Evolutionary conservation across 2,329 filamentous ascomycete species (phyloP).

Genomic region (Pyrenochaeta sp.): DNA sequence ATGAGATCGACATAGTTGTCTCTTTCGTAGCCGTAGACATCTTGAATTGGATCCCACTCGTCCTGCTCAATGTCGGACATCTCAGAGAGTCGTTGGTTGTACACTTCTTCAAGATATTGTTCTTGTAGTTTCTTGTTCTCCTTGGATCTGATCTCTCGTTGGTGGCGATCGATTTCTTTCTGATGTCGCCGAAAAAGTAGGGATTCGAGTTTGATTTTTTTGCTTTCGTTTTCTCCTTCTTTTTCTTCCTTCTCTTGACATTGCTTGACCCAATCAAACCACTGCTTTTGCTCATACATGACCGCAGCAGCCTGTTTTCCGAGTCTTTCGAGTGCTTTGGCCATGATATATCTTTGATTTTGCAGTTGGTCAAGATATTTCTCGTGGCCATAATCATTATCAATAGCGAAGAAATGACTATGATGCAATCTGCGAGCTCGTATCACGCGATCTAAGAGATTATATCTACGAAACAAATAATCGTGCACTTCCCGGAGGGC

Average conservation of each 20-base stretch:
- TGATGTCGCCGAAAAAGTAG: constrained; percentile 59
- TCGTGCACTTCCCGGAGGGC: constrained; percentile 51
- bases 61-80: constrained; percentile 47
- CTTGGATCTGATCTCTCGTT: constrained; percentile 50
- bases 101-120: constrained; percentile 54
- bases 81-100: constrained; percentile 52
- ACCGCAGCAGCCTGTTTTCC: constrained; percentile 55
- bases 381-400: constrained; percentile 56
- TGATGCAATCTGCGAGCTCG: constrained; percentile 54
- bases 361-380: constrained; percentile 51
- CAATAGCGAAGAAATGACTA: constrained; percentile 53
- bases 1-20: constrained; percentile 57
- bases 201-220: constrained; percentile 60
- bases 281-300: constrained; percentile 57
- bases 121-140: constrained; percentile 57
- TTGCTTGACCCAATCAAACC: constrained; percentile 59
- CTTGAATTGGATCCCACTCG: constrained; percentile 60
- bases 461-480: constrained; percentile 52
- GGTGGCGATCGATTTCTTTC: constrained; percentile 54
- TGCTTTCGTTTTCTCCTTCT: constrained; percentile 58
- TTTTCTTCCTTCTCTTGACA: constrained; percentile 57
- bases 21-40: constrained; percentile 56
- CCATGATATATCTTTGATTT: constrained; percentile 49
- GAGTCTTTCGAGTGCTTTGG: constrained; percentile 54
- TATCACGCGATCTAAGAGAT: constrained; percentile 53